Base-by-base conservation (phyloP, 371 early-diverging fungal genomes). In the Apophysomyces variabilis region DNA sequence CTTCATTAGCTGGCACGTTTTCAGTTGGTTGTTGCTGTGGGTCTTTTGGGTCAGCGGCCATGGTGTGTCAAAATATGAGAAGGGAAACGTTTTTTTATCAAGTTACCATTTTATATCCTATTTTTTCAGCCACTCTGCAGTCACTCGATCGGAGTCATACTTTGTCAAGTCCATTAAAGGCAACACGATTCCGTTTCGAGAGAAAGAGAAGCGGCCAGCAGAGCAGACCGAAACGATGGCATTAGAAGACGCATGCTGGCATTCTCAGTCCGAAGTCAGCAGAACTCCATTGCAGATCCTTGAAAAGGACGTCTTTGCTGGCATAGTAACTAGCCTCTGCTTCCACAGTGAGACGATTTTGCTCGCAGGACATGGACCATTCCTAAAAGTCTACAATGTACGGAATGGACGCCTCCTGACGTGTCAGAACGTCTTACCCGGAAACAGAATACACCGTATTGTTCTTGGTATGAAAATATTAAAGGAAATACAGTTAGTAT, bases 281-380 rank as follows among this genome's bases (percentile, higher is more conserved):
- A 41, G 41, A 4, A 41, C 11, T n/a, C 54, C n/a, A 11, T 38
- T 32, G 43, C 26, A 57, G 62, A 12, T 32, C 7, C 59, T 82
- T 50, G 59, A 69, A 59, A 83, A 80, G 57, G 78, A 75, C 47
- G 66, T 76, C 13, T 83, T 76, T 75, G 79, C 79, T 37, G 84
- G 84, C 37, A 67, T 80, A 21, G 86, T 90, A 35, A 87, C 88
- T 2, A 80, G 85, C n/a, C 69, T 89, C 43, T 64, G 57, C 14
- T 90, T 87, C 62, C 80, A 84, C 36, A 79, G 76, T 47, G 72
- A 80, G 41, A 67, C 75, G 6, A 72, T 88, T 39, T 65, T 89
- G n/a, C 68, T 89, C 56, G 86, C 78, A 13, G 88, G 88, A 9
- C 86, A 85, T 61, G 89, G 89, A 1, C 89, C 89, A 3, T 85